phyloP scores from a whole-genome alignment of 371 early-diverging fungal species.

The Mortierella sp. region DNA sequence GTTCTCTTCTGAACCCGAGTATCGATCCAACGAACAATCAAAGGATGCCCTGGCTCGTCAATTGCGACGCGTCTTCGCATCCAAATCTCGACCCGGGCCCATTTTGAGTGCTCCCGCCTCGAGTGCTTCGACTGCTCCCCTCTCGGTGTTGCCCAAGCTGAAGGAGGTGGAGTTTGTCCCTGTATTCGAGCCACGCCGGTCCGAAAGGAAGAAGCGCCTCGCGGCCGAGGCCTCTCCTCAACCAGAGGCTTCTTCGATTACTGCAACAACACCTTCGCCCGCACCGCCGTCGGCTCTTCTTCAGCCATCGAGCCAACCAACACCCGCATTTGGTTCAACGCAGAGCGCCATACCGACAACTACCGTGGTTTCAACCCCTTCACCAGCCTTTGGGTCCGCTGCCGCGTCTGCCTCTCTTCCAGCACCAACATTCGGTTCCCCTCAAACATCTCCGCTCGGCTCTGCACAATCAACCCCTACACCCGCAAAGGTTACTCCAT shows the following conservation, averaged over 20 bases:
- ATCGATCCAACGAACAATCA: constrained; percentile 14
- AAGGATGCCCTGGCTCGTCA: constrained; percentile 33
- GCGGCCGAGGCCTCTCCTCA: constrained; percentile 28
- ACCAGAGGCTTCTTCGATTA: background rate
- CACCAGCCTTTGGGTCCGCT: constrained; percentile 17
- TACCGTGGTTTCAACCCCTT: background rate
- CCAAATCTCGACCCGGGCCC: constrained; percentile 15
- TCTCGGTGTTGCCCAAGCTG: constrained; percentile 27
- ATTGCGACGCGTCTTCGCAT: constrained; percentile 28
- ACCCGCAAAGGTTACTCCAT: background rate
- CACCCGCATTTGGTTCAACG: constrained; percentile 12
- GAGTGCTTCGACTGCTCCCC: background rate
- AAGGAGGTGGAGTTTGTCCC: constrained; percentile 27
- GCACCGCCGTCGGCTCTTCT: background rate
- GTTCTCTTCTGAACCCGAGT: background rate
- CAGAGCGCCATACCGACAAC: background rate
- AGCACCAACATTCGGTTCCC: constrained; percentile 16
- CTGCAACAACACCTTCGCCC: constrained; percentile 6
- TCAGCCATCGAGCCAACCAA: background rate
- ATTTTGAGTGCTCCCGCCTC: constrained; percentile 14
- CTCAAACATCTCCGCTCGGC: constrained; percentile 7
- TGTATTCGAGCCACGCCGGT: constrained; percentile 39
- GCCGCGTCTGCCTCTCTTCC: background rate
- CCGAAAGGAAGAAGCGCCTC: constrained; percentile 46
- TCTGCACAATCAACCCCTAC: background rate